These are phyloP conservation scores for Dictyostelium discoideum DNA, from an alignment of 78 protist species.

Conservation along the genomic window dicty_2.7 NC_007089.4:1455001-1455500, in stretches of 20 bases:
- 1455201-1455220: background rate
- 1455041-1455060: conserved; percentile 29
- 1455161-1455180: background rate
- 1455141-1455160: background rate
- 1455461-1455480: background rate
- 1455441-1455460: background rate
- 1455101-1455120: background rate
- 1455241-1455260: background rate
- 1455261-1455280: background rate
- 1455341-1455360: background rate
- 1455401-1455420: background rate
- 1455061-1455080: conserved; percentile 17
- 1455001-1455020: background rate
- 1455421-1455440: background rate
- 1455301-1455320: background rate
- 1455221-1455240: no score
- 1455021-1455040: conserved; percentile 7
- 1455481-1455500: no score
- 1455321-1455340: background rate
- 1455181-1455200: background rate
- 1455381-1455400: background rate
- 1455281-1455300: background rate
- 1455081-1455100: background rate
- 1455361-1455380: background rate
- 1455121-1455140: background rate